Evolutionary conservation across 305 asterid species (phyloP).

Genomic region (Solanum aculeatissimum): DNA sequence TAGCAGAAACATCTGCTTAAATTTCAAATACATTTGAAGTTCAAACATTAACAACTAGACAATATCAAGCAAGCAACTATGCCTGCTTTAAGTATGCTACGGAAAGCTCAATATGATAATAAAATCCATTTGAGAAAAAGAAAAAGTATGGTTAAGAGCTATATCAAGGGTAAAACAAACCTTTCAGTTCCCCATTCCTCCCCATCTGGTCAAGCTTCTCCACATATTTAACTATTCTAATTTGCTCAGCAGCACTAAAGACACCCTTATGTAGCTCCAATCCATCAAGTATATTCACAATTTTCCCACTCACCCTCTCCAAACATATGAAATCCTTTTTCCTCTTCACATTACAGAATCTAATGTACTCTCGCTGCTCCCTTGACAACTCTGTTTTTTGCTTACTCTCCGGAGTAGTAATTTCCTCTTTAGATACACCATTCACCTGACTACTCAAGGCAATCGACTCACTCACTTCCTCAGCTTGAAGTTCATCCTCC

Average conservation of each 20-base stretch:
- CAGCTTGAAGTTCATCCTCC: constrained; percentile 73
- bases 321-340: constrained; percentile 61
- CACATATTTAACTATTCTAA: constrained; percentile 58
- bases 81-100: neutral
- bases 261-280: constrained; percentile 74
- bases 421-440: constrained; percentile 20
- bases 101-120: neutral
- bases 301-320: constrained; percentile 64
- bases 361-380: constrained; percentile 71
- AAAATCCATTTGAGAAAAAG: neutral
- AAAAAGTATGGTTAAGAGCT: neutral
- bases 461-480: constrained; percentile 37
- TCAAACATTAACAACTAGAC: neutral
- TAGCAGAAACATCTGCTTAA: neutral
- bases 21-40: neutral
- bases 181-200: constrained; percentile 54
- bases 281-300: constrained; percentile 62
- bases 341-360: constrained; percentile 50
- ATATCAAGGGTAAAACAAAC: constrained; percentile 19
- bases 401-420: constrained; percentile 26
- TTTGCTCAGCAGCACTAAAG: constrained; percentile 88
- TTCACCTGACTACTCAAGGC: constrained; percentile 9
- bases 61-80: neutral
- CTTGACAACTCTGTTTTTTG: constrained; percentile 46
- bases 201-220: constrained; percentile 69